A percentile compares a stretch with the other conserved stretches of the same genome.
These are phyloP conservation scores for Coffea eugenioides DNA, from an alignment of 257 asterid genomes.

Conservation along the genomic window DNA sequence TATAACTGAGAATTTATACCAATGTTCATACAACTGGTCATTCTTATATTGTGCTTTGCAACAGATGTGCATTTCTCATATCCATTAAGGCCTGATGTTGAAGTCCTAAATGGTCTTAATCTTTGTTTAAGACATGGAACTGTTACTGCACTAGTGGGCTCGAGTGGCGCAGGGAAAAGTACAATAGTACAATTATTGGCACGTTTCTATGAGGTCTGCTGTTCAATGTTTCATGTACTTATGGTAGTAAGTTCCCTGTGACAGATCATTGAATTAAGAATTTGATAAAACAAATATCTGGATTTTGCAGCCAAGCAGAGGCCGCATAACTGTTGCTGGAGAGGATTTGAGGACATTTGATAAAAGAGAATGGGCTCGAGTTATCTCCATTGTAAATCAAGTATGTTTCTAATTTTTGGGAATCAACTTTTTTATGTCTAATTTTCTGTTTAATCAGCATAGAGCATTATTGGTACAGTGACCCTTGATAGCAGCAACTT, in stretches of 20 bases:
- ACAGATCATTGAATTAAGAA: not conserved
- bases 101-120: conserved; percentile 74
- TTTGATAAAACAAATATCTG: not conserved
- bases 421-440: not conserved
- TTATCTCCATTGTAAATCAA: conserved; percentile 87
- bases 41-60: not conserved
- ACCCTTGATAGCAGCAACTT: not conserved
- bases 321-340: conserved; percentile 90
- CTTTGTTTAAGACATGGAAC: conserved; percentile 74
- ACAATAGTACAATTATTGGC: conserved; percentile 94
- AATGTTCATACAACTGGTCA: not conserved
- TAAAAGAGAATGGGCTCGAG: conserved; percentile 96
- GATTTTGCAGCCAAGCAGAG: conserved; percentile 76
- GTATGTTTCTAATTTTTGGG: conserved; percentile 42
- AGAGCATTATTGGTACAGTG: not conserved
- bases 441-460: not conserved
- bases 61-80: conserved; percentile 89
- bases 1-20: too few species aligned
- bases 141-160: conserved; percentile 92
- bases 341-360: conserved; percentile 92
- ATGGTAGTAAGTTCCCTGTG: not conserved
- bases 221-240: not conserved
- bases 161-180: conserved; percentile 98
- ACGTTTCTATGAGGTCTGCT: conserved; percentile 84
- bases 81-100: conserved; percentile 94